These are phyloP conservation scores for Diplocarpon mali DNA, from an alignment of 2,329 filamentous ascomycete genomes.

Conservation along the genomic window DNA sequence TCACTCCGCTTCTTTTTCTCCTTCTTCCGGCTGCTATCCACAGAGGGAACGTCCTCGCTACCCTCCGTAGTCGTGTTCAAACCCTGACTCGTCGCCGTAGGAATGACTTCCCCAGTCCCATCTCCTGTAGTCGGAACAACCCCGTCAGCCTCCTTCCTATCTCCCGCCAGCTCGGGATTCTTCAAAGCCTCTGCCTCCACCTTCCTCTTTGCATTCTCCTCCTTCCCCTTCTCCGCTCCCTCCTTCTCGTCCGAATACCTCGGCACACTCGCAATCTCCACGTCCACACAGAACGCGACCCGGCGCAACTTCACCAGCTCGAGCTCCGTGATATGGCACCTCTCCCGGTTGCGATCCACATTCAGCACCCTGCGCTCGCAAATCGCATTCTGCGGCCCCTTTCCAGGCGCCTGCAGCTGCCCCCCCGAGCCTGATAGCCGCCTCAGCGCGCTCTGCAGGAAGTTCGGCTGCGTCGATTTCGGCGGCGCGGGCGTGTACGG, in stretches of 20 bases:
- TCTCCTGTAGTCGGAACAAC: constrained; percentile 32
- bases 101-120: constrained; percentile 28
- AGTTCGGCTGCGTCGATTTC: constrained; percentile 54
- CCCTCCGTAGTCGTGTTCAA: constrained; percentile 21
- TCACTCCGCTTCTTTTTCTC: constrained; percentile 96
- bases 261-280: constrained; percentile 86
- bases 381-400: constrained; percentile 51
- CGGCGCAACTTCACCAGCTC: constrained; percentile 71
- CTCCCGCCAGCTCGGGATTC: constrained; percentile 47
- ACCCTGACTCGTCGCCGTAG: constrained; percentile 30
- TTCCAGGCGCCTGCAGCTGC: constrained; percentile 26
- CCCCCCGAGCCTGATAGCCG: constrained; percentile 63
- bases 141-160: constrained; percentile 41
- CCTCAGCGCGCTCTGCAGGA: constrained; percentile 71
- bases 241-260: constrained; percentile 55
- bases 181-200: constrained; percentile 68
- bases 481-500: constrained; percentile 69
- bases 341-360: constrained; percentile 65
- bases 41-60: constrained; percentile 11
- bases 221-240: constrained; percentile 31
- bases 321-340: constrained; percentile 70
- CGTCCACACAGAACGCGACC: constrained; percentile 92
- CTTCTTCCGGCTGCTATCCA: constrained; percentile 56
- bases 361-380: constrained; percentile 79
- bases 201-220: constrained; percentile 47